Evolutionary conservation across 2,329 filamentous ascomycete species (phyloP), one percentile per base, ranked within the genome.

Genomic region (Monascus ruber): DNA sequence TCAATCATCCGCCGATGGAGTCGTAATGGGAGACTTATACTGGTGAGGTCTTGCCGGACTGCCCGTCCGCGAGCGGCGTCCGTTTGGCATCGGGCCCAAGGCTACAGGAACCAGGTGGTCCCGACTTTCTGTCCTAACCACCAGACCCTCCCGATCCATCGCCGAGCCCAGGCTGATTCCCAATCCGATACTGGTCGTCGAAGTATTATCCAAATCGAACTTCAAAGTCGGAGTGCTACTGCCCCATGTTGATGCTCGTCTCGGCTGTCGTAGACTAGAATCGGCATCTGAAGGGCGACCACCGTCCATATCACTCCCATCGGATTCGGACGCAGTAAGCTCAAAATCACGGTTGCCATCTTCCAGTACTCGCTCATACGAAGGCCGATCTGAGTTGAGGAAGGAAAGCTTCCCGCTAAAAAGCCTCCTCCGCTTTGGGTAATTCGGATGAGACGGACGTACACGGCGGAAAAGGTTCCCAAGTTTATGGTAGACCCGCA

Each of bases 321-420:
- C 54, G 4, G 64, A 79, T 26, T 79, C 76, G 6, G 77, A 64
- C 10, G 78, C 78, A 26, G 74, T 77, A 2, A 95, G 73, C 56
- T 95, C 88, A 54, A 94, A 89, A 33, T 86, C 81, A 39, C 75
- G 63, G 2, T 65, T 67, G 7, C 83, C 87, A 49, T 88, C 83
- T 63, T 95, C 87, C 37, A 93, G 65, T 3, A 95, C 81, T 26
- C 86, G 79, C 56, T 95, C 88, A 55, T 95, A 95, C 2, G 74
- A 68, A 5, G 69, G 63, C 4, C 47, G 47, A 9, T 48, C 54
- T 5, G 59, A 52, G 10, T 57, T 51, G 28, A 60, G 48, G 47
- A 62, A 66, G 1, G 55, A 59, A 24, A 63, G 38, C 42, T 75
- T 72, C 9, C 73, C 53, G 17, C 70, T 74, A 45, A 93, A 83